A percentile compares a stretch with the other conserved stretches of the same genome.
phyloP scores from a whole-genome alignment of 441 rosid genomes.

The Iberis amara region DNA sequence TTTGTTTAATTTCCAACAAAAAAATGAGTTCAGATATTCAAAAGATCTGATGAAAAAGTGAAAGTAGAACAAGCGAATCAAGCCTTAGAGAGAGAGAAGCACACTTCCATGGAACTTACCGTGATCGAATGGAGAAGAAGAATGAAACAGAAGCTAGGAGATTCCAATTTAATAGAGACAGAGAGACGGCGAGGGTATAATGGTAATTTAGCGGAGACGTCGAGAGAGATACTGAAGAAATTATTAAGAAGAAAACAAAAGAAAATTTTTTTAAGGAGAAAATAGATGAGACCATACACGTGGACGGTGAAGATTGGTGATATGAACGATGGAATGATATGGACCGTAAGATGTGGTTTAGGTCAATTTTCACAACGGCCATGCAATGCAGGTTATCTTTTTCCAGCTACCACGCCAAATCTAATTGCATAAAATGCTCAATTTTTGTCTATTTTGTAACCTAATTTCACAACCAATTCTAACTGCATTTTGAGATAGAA shows the following conservation, averaged over 20 bases:
- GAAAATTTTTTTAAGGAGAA: neutral
- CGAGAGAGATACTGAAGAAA: constrained; percentile 23
- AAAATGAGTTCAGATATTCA: neutral
- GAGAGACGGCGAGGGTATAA: constrained; percentile 16
- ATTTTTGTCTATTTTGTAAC: constrained; percentile 11
- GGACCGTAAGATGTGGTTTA: constrained; percentile 25
- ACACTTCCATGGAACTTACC: constrained; percentile 13
- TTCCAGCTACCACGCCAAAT: constrained; percentile 29
- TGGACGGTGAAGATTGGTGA: neutral
- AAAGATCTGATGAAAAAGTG: constrained; percentile 16
- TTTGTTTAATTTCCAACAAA: constrained; percentile 7
- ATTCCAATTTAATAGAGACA: constrained; percentile 9
- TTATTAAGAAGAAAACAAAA: neutral
- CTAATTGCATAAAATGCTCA: constrained; percentile 17
- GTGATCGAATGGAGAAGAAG: constrained; percentile 23
- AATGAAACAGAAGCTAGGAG: constrained; percentile 5
- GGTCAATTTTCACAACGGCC: constrained; percentile 24
- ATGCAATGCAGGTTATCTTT: constrained; percentile 19
- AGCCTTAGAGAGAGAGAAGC: constrained; percentile 5
- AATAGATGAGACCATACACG: constrained; percentile 22
- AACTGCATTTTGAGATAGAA: constrained; percentile 2
- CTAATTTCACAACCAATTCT: constrained; percentile 24
- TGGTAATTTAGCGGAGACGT: constrained; percentile 31
- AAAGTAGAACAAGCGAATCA: constrained; percentile 11
- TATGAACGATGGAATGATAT: neutral